Base-by-base conservation (phyloP, 2,329 filamentous ascomycete species). In the Exophiala xenobiotica region DNA sequence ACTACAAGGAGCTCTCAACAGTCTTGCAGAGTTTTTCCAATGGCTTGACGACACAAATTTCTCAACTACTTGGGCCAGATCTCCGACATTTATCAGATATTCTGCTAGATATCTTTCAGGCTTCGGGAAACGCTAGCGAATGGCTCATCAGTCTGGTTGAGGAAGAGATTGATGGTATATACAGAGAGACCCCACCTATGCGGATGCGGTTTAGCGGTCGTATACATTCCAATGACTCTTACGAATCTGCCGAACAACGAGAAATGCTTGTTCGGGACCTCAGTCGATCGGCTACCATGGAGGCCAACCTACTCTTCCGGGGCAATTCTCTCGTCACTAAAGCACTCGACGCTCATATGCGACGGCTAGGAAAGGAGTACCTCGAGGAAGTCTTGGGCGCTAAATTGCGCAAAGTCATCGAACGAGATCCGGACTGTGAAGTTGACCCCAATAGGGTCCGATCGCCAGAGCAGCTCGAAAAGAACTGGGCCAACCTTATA, bases 291-390 rank as follows among this genome's bases (percentile, higher is more conserved):
- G 82, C 82, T 19, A 82, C 81, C 12, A 72, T 83, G 38, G 93
- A 99, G 68, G 93, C 92, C 4, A 99, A 97, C 61, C 77, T 99
- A 1, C 81, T 99, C 3, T 99, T 99, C 71, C 83, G 93, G 26
- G 93, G 93, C 54, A 99, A 99, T 64, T 95, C 93, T 0, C 75
- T 99, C 7, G 78, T 97, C 22, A 99, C 93, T 0, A 95, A 96
- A 67, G 86, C 91, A 1, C 78, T 99, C 38, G 93, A 99, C 67
- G 87, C 90, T 53, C 91, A 99, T 67, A 97, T 99, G 93, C 88
- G 90, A 51, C 83, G 93, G 7, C 76, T 97, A 1, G 93, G 93
- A 35, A 92, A 90, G 61, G 91, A 96, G 61, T 99, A 96, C 63
- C 73, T 99, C 1, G 88, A 95, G 61, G 88, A 95, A 43, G 86